phyloP scores from a whole-genome alignment of 2,329 filamentous ascomycete genomes.

The Blastomyces parvus region DNA sequence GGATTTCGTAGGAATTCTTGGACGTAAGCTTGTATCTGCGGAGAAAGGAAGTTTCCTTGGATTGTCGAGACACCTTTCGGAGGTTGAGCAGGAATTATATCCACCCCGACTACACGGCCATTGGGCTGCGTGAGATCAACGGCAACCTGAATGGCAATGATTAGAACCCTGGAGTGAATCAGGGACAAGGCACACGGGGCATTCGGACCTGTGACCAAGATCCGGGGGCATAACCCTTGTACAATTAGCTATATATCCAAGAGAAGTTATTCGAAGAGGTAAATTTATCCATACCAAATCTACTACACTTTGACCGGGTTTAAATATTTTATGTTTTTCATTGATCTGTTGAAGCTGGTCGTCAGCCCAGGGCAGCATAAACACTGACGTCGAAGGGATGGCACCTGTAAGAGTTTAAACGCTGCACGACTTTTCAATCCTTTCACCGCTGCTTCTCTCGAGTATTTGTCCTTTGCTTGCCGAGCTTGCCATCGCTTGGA shows the following conservation, averaged over 20 bases:
- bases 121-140: conserved; percentile 64
- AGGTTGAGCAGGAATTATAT: conserved; percentile 85
- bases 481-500: conserved; percentile 68
- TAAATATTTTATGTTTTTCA: conserved; percentile 69
- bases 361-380: conserved; percentile 8
- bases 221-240: conserved; percentile 44
- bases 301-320: conserved; percentile 70
- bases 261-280: background rate
- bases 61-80: conserved; percentile 87
- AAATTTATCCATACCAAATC: conserved; percentile 55
- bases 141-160: conserved; percentile 54
- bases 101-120: conserved; percentile 80
- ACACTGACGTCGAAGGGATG: background rate
- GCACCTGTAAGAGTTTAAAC: conserved; percentile 80
- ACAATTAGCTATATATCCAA: background rate
- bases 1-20: conserved; percentile 63
- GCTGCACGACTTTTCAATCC: conserved; percentile 83
- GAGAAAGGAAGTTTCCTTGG: conserved; percentile 83
- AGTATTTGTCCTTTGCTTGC: conserved; percentile 62
- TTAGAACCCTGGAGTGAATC: background rate
- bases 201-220: conserved; percentile 48
- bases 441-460: conserved; percentile 64
- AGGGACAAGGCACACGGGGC: background rate
- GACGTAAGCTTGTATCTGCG: conserved; percentile 63
- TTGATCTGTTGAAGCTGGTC: conserved; percentile 55